Percentiles rank a stretch among this genome's conserved stretches.
Conservation (phyloP, 1,284 basidiomycete genomes). For the Rhizoctonia solani region DNA sequence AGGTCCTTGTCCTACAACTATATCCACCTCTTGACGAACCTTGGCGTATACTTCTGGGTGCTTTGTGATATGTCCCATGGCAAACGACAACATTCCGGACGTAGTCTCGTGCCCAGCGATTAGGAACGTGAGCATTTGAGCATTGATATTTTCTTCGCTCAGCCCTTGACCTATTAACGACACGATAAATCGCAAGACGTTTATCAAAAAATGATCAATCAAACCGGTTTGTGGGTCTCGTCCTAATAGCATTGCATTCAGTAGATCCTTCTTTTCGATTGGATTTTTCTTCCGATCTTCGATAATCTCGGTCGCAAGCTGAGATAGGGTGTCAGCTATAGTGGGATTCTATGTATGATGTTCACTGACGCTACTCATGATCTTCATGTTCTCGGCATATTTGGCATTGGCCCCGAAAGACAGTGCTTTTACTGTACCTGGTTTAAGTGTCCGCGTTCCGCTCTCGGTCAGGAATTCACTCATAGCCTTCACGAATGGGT, state of each 20-base stretch:
- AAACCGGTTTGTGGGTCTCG: conserved; percentile 43
- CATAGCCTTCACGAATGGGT: conserved; percentile 43
- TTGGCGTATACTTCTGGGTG: conserved; percentile 41
- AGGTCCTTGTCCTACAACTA: conserved; percentile 39
- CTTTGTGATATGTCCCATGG: conserved; percentile 42
- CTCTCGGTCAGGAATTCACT: conserved; percentile 37
- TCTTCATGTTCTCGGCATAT: conserved; percentile 37
- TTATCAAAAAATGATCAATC: conserved; percentile 35
- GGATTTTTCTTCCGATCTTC: conserved; percentile 36
- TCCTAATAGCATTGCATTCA: conserved; percentile 44
- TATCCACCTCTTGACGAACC: conserved; percentile 44
- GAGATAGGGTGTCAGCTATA: conserved; percentile 36
- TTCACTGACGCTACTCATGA: conserved; percentile 39
- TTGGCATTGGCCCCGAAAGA: conserved; percentile 33
- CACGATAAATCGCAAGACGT: conserved; percentile 39
- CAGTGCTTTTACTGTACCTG: conserved; percentile 35
- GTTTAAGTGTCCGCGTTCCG: conserved; percentile 35
- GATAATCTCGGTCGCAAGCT: conserved; percentile 21
- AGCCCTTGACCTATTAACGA: conserved; percentile 40
- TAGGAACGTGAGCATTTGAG: conserved; percentile 45
- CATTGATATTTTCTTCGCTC: conserved; percentile 40
- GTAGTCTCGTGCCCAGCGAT: conserved; percentile 45
- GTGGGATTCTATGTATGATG: conserved; percentile 30
- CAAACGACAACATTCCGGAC: conserved; percentile 43
- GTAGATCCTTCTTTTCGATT: conserved; percentile 41